Conservation (phyloP, 352 stramenopile species). For the Halophytophthora batemanensis region DNA sequence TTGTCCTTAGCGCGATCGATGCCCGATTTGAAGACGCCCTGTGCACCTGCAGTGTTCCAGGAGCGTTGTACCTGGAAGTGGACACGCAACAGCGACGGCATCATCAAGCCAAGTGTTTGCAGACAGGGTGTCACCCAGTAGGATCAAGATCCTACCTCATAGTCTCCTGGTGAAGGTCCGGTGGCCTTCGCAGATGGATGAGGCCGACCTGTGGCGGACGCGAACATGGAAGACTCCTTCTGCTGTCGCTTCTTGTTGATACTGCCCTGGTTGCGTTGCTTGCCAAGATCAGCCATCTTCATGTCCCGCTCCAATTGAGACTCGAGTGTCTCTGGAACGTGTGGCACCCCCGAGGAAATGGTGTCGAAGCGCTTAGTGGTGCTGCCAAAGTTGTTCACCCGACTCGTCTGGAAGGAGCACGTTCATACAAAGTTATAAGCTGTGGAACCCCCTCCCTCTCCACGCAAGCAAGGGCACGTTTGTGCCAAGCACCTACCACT, state of each 20-base stretch:
- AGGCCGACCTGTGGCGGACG: conserved; percentile 59
- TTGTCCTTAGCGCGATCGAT: conserved; percentile 54
- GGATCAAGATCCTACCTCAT: conserved; percentile 36
- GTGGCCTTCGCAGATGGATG: conserved; percentile 27
- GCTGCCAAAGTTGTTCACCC: conserved; percentile 65
- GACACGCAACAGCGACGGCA: not conserved
- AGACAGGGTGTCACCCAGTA: not conserved
- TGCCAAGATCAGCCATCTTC: conserved; percentile 22
- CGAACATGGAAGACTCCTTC: conserved; percentile 65
- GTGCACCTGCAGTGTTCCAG: conserved; percentile 59
- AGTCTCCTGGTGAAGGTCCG: conserved; percentile 62
- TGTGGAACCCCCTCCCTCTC: not conserved
- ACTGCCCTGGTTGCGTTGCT: conserved; percentile 10
- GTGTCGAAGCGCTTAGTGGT: conserved; percentile 77
- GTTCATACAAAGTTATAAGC: not conserved
- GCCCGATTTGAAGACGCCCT: conserved; percentile 65
- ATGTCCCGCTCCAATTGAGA: conserved; percentile 64
- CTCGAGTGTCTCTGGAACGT: conserved; percentile 31
- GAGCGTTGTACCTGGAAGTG: conserved; percentile 45
- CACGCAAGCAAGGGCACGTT: not conserved
- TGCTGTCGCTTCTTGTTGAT: conserved; percentile 25
- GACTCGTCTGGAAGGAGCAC: conserved; percentile 38
- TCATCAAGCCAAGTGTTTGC: not conserved
- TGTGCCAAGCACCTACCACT: conserved; percentile 39
- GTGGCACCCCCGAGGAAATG: conserved; percentile 19